Base-by-base conservation (phyloP, 1,284 basidiomycete species). In the Leccinum griseonigrum region DNA sequence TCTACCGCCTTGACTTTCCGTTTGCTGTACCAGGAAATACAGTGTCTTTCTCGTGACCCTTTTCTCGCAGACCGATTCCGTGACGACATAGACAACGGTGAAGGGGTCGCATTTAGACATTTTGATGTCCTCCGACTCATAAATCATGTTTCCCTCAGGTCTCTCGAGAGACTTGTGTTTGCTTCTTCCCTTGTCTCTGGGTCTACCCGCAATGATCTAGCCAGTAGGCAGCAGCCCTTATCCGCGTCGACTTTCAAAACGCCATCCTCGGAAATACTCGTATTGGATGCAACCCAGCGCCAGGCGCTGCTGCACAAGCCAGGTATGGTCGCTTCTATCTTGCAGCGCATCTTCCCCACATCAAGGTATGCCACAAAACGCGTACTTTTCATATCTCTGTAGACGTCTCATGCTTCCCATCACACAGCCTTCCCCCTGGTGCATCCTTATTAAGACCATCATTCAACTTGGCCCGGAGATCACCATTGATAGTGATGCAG, bases 1-100 rank as follows among this genome's bases (percentile, higher is more conserved):
- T 89, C 88, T 26, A 84, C 85, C 29, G 83, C 86, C 46, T 79
- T 95, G 59, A 89, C 91, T 6, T 91, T 94, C 72, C 87, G 91
- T 50, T 79, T 95, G 28, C 83, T 95, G 32, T 22, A 22, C 22
- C 22, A 22, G 22, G 22, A 22, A 22, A 22, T 22, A 22, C 22
- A 22, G 85, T 91, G 92, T 60, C 85, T 95, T 56, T 87, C 91
- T 68, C 89, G 91, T 66, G 93, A 95, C 80, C 93, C 93, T 63
- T 87, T 87, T 74, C 83, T 94, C 52, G 90, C 92, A 62, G 90
- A 92, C 77, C 85, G 92, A 65, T 94, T 94, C 75, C 84, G 90
- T 64, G 91, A 94, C 76, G 91, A 89, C 57, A 84, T 95, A 62
- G 90, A 93, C 81, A 90, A 88, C 70, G 91, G 88, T 57, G 91